Evolutionary conservation across 2,329 filamentous ascomycete species (phyloP), one percentile per base, ranked within the genome.

Genomic region (Diaporthe sp.): DNA sequence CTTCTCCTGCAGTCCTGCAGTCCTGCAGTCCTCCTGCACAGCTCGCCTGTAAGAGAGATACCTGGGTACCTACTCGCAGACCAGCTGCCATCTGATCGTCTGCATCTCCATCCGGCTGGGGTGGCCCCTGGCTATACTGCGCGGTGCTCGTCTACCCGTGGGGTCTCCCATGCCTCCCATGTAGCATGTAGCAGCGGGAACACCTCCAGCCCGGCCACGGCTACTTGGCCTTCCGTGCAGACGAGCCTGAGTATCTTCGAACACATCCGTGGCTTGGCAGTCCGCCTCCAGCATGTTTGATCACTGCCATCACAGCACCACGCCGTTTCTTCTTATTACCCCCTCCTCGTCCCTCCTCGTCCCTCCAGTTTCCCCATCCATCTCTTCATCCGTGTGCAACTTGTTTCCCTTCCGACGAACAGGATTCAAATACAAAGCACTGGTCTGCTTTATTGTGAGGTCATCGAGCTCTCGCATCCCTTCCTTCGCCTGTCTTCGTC

Each of bases 391-490:
- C 77, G 77, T 73, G 76, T 74, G 76, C 75, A 74, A 58, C 72
- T 77, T 78, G 78, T 79, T 80, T 79, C 79, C 80, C 82, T 82
- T 79, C 77, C 64, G 64, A 68, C 64, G 64, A 54, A 68, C 64
- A 68, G 64, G 64, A 68, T 80, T 77, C 76, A 78, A 78, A 80
- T 77, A 79, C 81, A 82, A 87, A 88, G 86, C 86, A 83, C 86
- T 86, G 86, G 86, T 87, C 85, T 87, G 86, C 86, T 87, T 87
- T 83, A 75, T 82, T 76, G 78, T 78, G 79, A 81, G 81, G 83
- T 82, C 81, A 81, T 81, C 80, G 80, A 77, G 79, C 78, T 78
- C 78, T 80, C 79, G 76, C 78, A 83, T 82, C 79, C 77, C 82
- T 81, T 79, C 74, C 73, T 73, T 30, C 45, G 33, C 71, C 71